Evolutionary conservation across 805 yeast species (phyloP).

Genomic region (Saccharomyces cerevisiae): DNA sequence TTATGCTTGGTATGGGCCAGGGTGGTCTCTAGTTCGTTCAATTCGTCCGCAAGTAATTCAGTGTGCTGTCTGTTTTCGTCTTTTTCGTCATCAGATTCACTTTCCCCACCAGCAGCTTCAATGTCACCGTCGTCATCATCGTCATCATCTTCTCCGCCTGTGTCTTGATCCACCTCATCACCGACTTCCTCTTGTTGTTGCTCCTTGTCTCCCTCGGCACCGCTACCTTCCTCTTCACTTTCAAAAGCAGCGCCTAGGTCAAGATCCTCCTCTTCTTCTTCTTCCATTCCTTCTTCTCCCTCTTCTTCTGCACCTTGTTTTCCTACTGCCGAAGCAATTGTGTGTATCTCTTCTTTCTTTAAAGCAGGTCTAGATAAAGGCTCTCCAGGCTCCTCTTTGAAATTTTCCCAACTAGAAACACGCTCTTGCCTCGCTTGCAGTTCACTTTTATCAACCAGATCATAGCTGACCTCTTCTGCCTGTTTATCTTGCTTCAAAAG

Average conservation of each 20-base stretch:
- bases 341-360: constrained; percentile 11
- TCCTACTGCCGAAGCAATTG: constrained; percentile 15
- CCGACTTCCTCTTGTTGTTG: constrained; percentile 29
- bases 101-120: constrained; percentile 44
- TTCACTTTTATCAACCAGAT: constrained; percentile 53
- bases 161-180: constrained; percentile 29
- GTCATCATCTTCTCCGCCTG: constrained; percentile 32
- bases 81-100: constrained; percentile 42
- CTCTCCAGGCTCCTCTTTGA: constrained; percentile 1
- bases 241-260: constrained; percentile 52
- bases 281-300: constrained; percentile 24
- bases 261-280: constrained; percentile 42
- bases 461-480: constrained; percentile 74
- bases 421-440: constrained; percentile 11
- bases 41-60: constrained; percentile 76
- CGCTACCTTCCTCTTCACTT: constrained; percentile 29
- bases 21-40: constrained; percentile 69
- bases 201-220: constrained; percentile 29
- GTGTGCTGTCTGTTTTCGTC: constrained; percentile 56
- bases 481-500: constrained; percentile 67
- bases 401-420: constrained; percentile 13
- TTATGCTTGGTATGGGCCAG: constrained; percentile 68
- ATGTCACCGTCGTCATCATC: constrained; percentile 40
- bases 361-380: background rate
- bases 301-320: constrained; percentile 13